Percentiles rank a stretch among this genome's conserved stretches.
phyloP scores from a whole-genome alignment of 2,329 filamentous ascomycete genomes.

The Diaporthe caulivora region DNA sequence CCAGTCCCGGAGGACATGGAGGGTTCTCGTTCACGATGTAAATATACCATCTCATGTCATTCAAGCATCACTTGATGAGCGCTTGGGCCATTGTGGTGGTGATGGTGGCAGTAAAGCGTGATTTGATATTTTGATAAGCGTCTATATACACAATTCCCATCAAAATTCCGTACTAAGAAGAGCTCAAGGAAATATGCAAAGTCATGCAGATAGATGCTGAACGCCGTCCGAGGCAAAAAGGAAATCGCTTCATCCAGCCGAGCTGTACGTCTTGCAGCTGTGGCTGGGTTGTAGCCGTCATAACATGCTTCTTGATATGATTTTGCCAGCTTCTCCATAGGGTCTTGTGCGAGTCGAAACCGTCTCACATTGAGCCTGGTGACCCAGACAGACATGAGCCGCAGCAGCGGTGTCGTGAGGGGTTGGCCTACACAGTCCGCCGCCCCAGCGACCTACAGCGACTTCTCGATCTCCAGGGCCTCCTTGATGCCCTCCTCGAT shows the following conservation, averaged over 20 bases:
- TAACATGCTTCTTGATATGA: not conserved
- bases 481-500: slow-evolving; percentile 71
- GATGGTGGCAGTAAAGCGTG: not conserved
- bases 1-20: not conserved
- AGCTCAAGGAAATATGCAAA: slow-evolving; percentile 21
- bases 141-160: slow-evolving; percentile 13
- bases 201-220: slow-evolving; percentile 20
- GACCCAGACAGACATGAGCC: not conserved
- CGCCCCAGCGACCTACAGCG: slow-evolving; percentile 58
- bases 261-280: not conserved
- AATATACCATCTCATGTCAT: not conserved
- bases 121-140: slow-evolving; percentile 7
- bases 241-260: not conserved
- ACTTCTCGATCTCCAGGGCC: slow-evolving; percentile 75
- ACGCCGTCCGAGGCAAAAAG: slow-evolving; percentile 15
- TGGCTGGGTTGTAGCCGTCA: not conserved
- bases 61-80: not conserved
- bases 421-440: not conserved
- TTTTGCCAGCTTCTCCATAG: slow-evolving; percentile 1
- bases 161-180: not conserved
- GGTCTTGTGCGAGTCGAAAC: not conserved
- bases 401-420: not conserved
- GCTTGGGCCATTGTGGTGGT: too few relatives aligned
- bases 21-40: not conserved
- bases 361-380: not conserved